Percentiles rank a stretch among this genome's conserved stretches.
These are phyloP conservation scores for Camelina neglecta DNA, from an alignment of 345 rosid genomes.

Conservation along the genomic window DNA sequence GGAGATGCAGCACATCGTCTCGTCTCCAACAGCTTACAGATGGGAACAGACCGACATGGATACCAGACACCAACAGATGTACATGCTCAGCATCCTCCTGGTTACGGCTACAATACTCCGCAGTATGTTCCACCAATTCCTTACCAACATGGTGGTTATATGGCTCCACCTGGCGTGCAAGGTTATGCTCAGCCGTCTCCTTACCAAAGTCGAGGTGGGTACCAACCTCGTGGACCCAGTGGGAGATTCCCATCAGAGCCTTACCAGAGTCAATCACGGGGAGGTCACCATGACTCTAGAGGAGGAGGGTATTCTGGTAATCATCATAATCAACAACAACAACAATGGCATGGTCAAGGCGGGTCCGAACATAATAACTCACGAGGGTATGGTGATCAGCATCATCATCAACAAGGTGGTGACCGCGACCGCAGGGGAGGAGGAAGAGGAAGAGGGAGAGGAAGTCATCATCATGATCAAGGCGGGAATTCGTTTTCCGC, in stretches of 20 bases:
- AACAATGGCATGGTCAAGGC: slow-evolving; percentile 42
- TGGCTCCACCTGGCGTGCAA: slow-evolving; percentile 39
- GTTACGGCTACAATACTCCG: slow-evolving; percentile 40
- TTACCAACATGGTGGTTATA: slow-evolving; percentile 38
- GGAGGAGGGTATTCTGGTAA: slow-evolving; percentile 36
- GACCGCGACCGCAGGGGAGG: slow-evolving; percentile 37
- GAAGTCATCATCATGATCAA: slow-evolving; percentile 32
- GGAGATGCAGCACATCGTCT: slow-evolving; percentile 88
- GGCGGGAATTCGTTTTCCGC: slow-evolving; percentile 49
- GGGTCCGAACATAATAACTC: slow-evolving; percentile 29
- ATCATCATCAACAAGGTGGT: slow-evolving; percentile 39
- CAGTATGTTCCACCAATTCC: slow-evolving; percentile 44
- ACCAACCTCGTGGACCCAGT: slow-evolving; percentile 45
- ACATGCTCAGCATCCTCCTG: slow-evolving; percentile 46
- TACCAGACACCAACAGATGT: slow-evolving; percentile 35
- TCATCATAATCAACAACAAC: slow-evolving; percentile 36
- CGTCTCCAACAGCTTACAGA: slow-evolving; percentile 66
- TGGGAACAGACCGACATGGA: slow-evolving; percentile 50
- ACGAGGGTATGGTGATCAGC: slow-evolving; percentile 42
- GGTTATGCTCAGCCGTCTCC: slow-evolving; percentile 42
- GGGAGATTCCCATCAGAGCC: slow-evolving; percentile 47
- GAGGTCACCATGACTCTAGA: slow-evolving; percentile 45
- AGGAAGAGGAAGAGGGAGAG: slow-evolving; percentile 30
- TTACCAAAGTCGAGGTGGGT: slow-evolving; percentile 42
- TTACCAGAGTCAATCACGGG: slow-evolving; percentile 48